phyloP scores from a whole-genome alignment of 75 land plant genomes.

The Pseudotsuga menziesii region DNA sequence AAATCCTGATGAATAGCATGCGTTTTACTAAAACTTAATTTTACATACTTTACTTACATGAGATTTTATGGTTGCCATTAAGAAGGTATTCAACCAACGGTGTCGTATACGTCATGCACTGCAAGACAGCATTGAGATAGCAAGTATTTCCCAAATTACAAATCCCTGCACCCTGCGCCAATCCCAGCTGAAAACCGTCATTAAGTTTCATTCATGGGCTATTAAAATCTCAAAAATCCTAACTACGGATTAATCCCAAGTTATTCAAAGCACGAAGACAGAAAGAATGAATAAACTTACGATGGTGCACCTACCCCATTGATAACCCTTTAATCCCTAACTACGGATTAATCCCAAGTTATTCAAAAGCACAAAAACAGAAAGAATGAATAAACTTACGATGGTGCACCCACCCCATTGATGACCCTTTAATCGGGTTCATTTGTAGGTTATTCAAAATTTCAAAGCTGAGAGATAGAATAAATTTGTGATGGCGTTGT shows the following conservation, averaged over 20 bases:
- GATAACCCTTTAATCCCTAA: too few species aligned
- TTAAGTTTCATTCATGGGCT: not conserved
- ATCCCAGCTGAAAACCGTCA: not conserved
- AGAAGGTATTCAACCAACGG: slow-evolving; percentile 88
- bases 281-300: too few species aligned
- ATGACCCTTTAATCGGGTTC: not conserved
- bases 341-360: too few species aligned
- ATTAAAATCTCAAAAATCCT: not conserved
- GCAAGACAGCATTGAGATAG: slow-evolving; percentile 92
- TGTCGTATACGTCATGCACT: slow-evolving; percentile 95
- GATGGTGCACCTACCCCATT: too few species aligned
- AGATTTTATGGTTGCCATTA: slow-evolving; percentile 31
- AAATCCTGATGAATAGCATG: too few species aligned
- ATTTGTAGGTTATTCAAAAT: too few species aligned
- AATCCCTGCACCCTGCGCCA: slow-evolving; percentile 37
- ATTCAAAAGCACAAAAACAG: too few species aligned
- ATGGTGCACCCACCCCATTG: too few species aligned
- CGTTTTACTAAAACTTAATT: not conserved
- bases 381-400: too few species aligned
- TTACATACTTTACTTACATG: not conserved
- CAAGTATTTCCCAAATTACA: slow-evolving; percentile 87
- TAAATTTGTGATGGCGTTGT: too few species aligned
- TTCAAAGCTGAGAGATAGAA: too few species aligned
- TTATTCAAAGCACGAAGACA: not conserved
- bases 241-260: not conserved